These are phyloP conservation scores for Calocybe gambosa DNA, from an alignment of 1,284 basidiomycete genomes.

Conservation along the genomic window DNA sequence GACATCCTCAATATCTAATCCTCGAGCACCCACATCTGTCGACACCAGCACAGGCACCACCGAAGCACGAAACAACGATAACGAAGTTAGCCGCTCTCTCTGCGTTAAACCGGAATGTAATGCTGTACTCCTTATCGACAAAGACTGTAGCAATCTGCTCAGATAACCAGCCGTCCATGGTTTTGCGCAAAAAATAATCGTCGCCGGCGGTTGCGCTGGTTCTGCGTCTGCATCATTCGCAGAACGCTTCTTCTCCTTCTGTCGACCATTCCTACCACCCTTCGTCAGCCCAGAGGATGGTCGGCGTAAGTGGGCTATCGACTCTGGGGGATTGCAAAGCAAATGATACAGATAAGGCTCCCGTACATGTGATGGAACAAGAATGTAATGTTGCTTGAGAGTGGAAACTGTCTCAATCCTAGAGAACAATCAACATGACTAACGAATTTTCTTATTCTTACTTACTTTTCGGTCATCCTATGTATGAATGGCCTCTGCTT, in stretches of 20 bases:
- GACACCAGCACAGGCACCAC: constrained; percentile 90
- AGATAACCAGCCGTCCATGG: constrained; percentile 89
- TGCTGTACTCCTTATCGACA: constrained; percentile 81
- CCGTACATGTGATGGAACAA: constrained; percentile 92
- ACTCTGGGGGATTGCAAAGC: constrained; percentile 82
- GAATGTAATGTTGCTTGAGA: constrained; percentile 85
- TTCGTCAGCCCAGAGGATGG: constrained; percentile 46
- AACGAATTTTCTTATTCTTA: constrained; percentile 11
- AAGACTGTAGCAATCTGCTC: constrained; percentile 71
- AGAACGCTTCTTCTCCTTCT: constrained; percentile 26
- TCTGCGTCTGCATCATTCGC: constrained; percentile 41
- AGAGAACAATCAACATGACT: constrained; percentile 5
- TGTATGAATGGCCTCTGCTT: constrained; percentile 88
- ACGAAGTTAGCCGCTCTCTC: constrained; percentile 77
- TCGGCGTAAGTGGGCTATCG: constrained; percentile 61
- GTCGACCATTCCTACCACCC: constrained; percentile 23
- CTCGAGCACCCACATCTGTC: constrained; percentile 93
- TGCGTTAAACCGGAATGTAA: constrained; percentile 93
- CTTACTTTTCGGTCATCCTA: constrained; percentile 72
- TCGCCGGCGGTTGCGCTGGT: constrained; percentile 72
- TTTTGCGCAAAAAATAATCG: constrained; percentile 92
- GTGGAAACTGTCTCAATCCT: constrained; percentile 84
- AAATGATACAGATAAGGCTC: constrained; percentile 92
- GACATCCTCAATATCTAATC: constrained; percentile 93
- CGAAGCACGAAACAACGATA: constrained; percentile 83